phyloP scores from a whole-genome alignment of 1,139 yeast species.

The Suhomyces maxii region DNA sequence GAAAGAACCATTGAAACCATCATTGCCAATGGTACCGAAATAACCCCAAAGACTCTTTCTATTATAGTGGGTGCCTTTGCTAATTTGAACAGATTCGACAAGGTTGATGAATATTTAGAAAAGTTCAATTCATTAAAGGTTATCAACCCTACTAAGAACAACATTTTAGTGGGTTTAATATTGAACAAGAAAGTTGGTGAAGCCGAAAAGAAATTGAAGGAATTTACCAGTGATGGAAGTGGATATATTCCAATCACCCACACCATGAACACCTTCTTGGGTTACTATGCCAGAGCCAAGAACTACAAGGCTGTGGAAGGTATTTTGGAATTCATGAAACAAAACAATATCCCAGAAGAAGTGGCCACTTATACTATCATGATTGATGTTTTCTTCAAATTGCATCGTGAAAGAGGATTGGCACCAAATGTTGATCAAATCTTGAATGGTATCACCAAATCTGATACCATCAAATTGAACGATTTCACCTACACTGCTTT shows the following conservation, averaged over 20 bases:
- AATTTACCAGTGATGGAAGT: constrained; percentile 26
- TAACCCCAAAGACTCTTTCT: constrained; percentile 33
- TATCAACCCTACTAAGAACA: constrained; percentile 34
- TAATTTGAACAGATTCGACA: constrained; percentile 34
- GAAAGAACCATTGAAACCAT: constrained; percentile 35
- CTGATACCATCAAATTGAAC: constrained; percentile 45
- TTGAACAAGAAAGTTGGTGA: constrained; percentile 29
- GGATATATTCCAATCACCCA: constrained; percentile 34
- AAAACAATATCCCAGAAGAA: constrained; percentile 53
- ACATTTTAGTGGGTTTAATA: constrained; percentile 37
- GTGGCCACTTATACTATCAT: constrained; percentile 66
- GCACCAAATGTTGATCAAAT: constrained; percentile 43
- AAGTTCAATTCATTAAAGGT: constrained; percentile 25
- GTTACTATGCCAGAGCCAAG: constrained; percentile 28
- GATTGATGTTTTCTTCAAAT: constrained; percentile 56
- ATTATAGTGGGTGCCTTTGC: constrained; percentile 38
- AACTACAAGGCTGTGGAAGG: constrained; percentile 43
- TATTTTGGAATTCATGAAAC: constrained; percentile 38
- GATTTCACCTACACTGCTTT: constrained; percentile 54
- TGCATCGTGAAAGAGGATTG: constrained; percentile 43
- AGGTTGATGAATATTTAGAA: constrained; percentile 30
- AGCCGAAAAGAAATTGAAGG: constrained; percentile 37
- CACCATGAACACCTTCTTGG: constrained; percentile 40
- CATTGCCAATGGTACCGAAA: constrained; percentile 21
- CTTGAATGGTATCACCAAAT: constrained; percentile 41